Base-by-base conservation (phyloP, 1,284 basidiomycete genomes). In the Neotropicomus parvogracilis region DNA sequence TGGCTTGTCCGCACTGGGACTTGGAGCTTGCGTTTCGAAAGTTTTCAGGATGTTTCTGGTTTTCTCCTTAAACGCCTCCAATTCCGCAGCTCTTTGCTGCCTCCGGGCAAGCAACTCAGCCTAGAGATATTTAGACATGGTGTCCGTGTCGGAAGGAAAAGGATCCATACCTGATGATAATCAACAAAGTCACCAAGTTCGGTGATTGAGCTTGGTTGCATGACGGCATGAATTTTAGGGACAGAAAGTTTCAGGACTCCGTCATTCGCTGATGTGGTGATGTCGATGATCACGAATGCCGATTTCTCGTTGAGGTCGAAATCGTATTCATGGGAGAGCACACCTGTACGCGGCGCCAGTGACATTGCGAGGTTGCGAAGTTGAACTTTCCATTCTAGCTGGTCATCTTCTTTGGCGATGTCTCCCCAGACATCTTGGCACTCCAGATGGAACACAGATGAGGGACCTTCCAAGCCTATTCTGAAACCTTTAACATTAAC, bases 151-250 rank as follows among this genome's bases (percentile, higher is more conserved):
- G 14, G 19, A 7, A 39, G n/a, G n/a, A n/a, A n/a, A n/a, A 36
- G 27, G 6, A 38, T n/a, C 9, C 46, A 57, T 69, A 85, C 88
- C 76, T 88, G 86, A 43, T 90, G 70, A 56, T 92, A 80, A 60
- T 92, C 88, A 40, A 94, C 69, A 49, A 94, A 88, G 63, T 95
- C 93, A 13, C 86, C 88, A 11, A 95, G 71, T 61, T 94, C 89
- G 28, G 86, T 85, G 43, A 95, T 83, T 0, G 93, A 93, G 51
- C 88, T 89, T 14, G 93, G 85, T 64, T 94, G 91, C 85, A 95
- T 85, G 39, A 95, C 88, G 1, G 92, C 91, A 62, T 95, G 91
- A 6, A 91, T 81, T 63, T 87, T 88, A 6, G 79, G 80, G 20
- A 94, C 67, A 1, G 69, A 66, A 26, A 93, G 53, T 35, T 81